Percentiles rank a stretch among this genome's conserved stretches.
Evolutionary conservation across 352 stramenopile species (phyloP).

Genomic region (Saprolegnia parasitica): DNA sequence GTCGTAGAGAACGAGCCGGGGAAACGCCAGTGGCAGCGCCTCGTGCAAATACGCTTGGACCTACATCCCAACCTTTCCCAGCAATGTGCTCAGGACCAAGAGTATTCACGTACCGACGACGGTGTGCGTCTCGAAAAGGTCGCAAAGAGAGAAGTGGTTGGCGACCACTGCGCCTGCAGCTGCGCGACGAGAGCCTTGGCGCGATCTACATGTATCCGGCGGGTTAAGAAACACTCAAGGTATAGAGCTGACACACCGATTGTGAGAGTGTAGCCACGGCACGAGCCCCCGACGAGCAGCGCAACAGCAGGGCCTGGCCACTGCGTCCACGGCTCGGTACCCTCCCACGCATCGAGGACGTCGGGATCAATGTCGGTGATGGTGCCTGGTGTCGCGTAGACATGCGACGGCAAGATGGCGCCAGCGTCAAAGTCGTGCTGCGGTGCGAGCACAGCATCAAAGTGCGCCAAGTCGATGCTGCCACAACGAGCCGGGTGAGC

Average conservation of each 20-base stretch:
- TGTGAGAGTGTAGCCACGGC: constrained; percentile 39
- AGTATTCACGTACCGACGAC: constrained; percentile 26
- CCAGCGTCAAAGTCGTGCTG: constrained; percentile 45
- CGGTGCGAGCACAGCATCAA: constrained; percentile 57
- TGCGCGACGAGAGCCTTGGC: background rate
- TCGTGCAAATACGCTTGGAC: constrained; percentile 39
- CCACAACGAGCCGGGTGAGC: background rate
- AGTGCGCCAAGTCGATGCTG: constrained; percentile 40
- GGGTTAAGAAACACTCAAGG: background rate
- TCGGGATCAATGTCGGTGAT: constrained; percentile 39
- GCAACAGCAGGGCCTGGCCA: constrained; percentile 33
- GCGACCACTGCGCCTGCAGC: background rate
- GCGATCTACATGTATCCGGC: background rate
- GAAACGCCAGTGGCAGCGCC: constrained; percentile 30
- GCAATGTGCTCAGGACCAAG: background rate
- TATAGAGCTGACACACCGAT: background rate
- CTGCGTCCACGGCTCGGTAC: constrained; percentile 16
- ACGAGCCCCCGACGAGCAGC: constrained; percentile 63
- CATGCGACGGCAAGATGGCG: constrained; percentile 30
- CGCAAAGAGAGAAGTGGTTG: constrained; percentile 40
- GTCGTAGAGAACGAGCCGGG: constrained; percentile 50
- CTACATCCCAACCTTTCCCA: constrained; percentile 20
- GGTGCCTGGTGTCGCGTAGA: constrained; percentile 52
- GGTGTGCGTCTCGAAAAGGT: constrained; percentile 69
- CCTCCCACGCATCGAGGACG: constrained; percentile 33